Evolutionary conservation across 768 basidiomycete species (phyloP).

Genomic region (Hydnum rufescens): DNA sequence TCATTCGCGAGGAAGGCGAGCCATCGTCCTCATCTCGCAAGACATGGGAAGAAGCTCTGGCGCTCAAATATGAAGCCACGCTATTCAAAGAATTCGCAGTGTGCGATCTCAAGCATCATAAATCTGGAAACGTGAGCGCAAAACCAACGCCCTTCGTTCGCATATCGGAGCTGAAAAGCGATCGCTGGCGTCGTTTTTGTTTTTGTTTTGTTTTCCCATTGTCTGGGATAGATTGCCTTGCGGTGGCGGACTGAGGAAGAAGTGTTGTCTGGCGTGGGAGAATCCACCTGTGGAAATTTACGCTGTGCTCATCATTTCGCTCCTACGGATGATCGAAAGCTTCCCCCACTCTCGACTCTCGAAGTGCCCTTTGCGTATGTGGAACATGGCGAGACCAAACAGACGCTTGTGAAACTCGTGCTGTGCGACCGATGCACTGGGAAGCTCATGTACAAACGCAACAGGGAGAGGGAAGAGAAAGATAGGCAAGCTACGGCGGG

Average conservation of each 20-base stretch:
- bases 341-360: slow-evolving; percentile 38
- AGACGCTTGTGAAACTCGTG: slow-evolving; percentile 80
- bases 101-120: slow-evolving; percentile 92
- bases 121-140: slow-evolving; percentile 59
- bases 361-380: slow-evolving; percentile 82
- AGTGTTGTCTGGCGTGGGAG: slow-evolving; percentile 68
- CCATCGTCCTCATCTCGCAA: slow-evolving; percentile 16
- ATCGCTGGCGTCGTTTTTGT: too few relatives aligned
- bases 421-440: slow-evolving; percentile 58
- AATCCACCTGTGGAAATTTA: slow-evolving; percentile 75
- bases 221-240: slow-evolving; percentile 45
- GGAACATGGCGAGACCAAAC: slow-evolving; percentile 52
- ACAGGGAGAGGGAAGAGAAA: slow-evolving; percentile 29
- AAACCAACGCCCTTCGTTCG: neutral
- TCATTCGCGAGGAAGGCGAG: slow-evolving; percentile 44
- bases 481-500: neutral
- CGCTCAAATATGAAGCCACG: slow-evolving; percentile 69
- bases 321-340: slow-evolving; percentile 12
- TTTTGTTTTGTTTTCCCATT: neutral
- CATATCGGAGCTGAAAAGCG: neutral
- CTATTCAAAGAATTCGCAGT: slow-evolving; percentile 85
- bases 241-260: slow-evolving; percentile 90
- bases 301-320: slow-evolving; percentile 53
- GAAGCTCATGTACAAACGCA: slow-evolving; percentile 76
- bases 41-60: slow-evolving; percentile 72